These are phyloP conservation scores for Apophysomyces variabilis DNA, from an alignment of 371 early-diverging fungal species.

Conservation along the genomic window DNA sequence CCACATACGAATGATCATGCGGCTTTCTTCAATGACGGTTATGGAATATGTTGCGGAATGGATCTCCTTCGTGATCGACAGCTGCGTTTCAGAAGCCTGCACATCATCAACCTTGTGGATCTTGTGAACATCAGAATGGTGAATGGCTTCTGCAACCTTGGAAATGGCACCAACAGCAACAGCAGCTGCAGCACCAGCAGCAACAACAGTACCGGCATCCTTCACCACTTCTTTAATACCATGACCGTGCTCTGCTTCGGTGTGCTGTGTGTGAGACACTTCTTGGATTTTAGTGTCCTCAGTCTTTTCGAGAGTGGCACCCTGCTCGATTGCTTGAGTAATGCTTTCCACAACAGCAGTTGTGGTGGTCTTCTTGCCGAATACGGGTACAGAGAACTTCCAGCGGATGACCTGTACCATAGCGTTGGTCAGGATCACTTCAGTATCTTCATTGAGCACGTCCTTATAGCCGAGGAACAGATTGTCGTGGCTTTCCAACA, in stretches of 20 bases:
- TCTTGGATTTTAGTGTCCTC: constrained; percentile 45
- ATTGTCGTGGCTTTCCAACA: constrained; percentile 34
- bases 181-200: constrained; percentile 4
- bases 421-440: constrained; percentile 23
- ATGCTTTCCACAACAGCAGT: constrained; percentile 6
- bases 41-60: constrained; percentile 14
- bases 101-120: not conserved
- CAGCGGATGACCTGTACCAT: constrained; percentile 25
- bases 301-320: constrained; percentile 34
- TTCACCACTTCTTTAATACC: constrained; percentile 25
- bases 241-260: constrained; percentile 23
- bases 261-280: constrained; percentile 27
- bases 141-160: constrained; percentile 1
- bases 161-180: constrained; percentile 17
- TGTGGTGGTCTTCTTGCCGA: constrained; percentile 32
- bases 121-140: not conserved
- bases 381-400: constrained; percentile 48
- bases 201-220: constrained; percentile 11
- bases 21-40: constrained; percentile 19
- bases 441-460: constrained; percentile 31
- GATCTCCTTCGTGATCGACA: not conserved
- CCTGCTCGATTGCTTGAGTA: constrained; percentile 30
- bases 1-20: constrained; percentile 32
- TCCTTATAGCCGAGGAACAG: constrained; percentile 37
- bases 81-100: not conserved